These are phyloP conservation scores for Phoma sp. DNA, from an alignment of 2,329 filamentous ascomycete species.

Conservation along the genomic window DNA sequence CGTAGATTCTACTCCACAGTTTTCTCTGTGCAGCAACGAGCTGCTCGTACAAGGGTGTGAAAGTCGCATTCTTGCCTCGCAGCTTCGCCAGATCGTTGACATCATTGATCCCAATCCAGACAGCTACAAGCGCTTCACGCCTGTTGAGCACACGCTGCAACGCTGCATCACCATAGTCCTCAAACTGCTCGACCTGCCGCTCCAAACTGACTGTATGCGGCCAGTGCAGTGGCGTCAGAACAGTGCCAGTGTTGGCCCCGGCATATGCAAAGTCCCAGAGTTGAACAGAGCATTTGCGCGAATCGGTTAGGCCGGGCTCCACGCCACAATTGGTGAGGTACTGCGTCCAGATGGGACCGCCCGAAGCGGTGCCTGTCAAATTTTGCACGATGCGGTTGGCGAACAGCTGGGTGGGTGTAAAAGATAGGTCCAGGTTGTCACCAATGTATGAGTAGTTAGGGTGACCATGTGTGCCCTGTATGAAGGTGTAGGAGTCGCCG, in stretches of 20 bases:
- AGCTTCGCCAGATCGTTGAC: constrained; percentile 57
- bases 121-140: constrained; percentile 53
- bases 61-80: constrained; percentile 49
- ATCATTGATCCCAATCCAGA: constrained; percentile 66
- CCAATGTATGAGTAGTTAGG: constrained; percentile 62
- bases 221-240: constrained; percentile 56
- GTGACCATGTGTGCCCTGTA: constrained; percentile 60
- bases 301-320: constrained; percentile 51
- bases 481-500: constrained; percentile 60
- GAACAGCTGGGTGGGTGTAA: constrained; percentile 53
- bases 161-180: constrained; percentile 52
- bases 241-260: constrained; percentile 55
- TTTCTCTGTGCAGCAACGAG: constrained; percentile 52
- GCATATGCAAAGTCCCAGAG: constrained; percentile 65
- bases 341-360: constrained; percentile 63
- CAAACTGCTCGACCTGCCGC: constrained; percentile 59
- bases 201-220: constrained; percentile 57
- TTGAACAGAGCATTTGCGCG: constrained; percentile 53
- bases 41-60: constrained; percentile 53
- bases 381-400: constrained; percentile 60
- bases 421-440: constrained; percentile 57
- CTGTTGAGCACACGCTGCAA: constrained; percentile 44
- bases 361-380: constrained; percentile 54
- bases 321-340: constrained; percentile 60
- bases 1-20: constrained; percentile 50